phyloP scores from a whole-genome alignment of 2,329 filamentous ascomycete species.

The Aspergillus hortae region DNA sequence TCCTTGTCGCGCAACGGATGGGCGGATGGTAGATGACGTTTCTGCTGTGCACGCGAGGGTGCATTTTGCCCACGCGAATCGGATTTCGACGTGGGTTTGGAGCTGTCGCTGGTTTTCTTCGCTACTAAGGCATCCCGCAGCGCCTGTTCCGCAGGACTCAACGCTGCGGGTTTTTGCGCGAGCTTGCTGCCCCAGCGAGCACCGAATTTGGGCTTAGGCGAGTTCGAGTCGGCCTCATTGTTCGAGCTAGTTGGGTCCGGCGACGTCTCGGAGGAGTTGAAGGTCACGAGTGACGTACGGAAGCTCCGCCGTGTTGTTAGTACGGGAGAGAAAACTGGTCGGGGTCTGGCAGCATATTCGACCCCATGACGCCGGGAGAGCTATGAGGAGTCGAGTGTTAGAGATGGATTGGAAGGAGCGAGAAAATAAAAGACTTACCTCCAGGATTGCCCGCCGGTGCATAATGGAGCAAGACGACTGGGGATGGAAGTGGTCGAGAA shows the following conservation, averaged over 20 bases:
- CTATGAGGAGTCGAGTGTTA: conserved; percentile 14
- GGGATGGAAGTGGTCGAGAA: not conserved
- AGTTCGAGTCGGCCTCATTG: conserved; percentile 13
- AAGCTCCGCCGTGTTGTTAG: conserved; percentile 30
- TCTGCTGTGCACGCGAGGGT: not conserved
- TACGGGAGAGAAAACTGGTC: conserved; percentile 16
- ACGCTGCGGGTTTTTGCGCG: conserved; percentile 17
- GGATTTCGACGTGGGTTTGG: not conserved
- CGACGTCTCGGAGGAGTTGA: conserved; percentile 27
- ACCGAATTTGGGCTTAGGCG: conserved; percentile 26
- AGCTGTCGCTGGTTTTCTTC: conserved; percentile 3
- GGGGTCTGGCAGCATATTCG: conserved; percentile 32
- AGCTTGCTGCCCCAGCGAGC: conserved; percentile 16
- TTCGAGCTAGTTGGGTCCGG: conserved; percentile 19
- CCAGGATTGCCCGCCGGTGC: conserved; percentile 32
- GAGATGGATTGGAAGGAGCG: not conserved
- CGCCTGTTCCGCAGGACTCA: conserved; percentile 31
- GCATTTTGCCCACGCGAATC: no score
- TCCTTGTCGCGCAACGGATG: conserved; percentile 4
- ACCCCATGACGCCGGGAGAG: conserved; percentile 36
- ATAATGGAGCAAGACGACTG: conserved; percentile 21
- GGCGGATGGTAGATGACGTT: not conserved
- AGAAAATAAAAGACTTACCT: conserved; percentile 20
- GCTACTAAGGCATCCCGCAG: conserved; percentile 26
- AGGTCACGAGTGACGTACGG: conserved; percentile 24